These are phyloP conservation scores for Spizellomyces sp. DNA, from an alignment of 192 early-diverging fungal species.

Conservation along the genomic window DNA sequence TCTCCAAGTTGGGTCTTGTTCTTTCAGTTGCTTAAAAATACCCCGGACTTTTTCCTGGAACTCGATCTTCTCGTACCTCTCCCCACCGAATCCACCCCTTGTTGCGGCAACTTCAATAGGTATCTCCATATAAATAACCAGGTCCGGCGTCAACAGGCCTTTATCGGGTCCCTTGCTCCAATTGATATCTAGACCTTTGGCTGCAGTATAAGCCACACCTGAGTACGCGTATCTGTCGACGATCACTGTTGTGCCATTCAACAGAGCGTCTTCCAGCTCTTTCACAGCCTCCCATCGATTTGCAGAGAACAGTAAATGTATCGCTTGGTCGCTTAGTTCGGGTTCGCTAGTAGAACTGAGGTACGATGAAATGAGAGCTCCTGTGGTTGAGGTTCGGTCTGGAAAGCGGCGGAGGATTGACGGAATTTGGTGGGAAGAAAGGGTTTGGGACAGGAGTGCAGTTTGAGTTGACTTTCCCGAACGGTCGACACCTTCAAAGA, in stretches of 20 bases:
- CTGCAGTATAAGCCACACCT: conserved; percentile 88
- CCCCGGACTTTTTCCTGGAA: conserved; percentile 80
- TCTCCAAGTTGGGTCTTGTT: neutral
- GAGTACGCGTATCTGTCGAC: conserved; percentile 97
- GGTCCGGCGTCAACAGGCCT: conserved; percentile 82
- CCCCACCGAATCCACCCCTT: conserved; percentile 86
- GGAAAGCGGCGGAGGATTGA: conserved; percentile 80
- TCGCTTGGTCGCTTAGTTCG: conserved; percentile 77
- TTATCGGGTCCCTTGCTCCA: conserved; percentile 90
- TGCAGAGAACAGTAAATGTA: conserved; percentile 93
- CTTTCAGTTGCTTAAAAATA: conserved; percentile 64
- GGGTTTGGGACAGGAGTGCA: conserved; percentile 60
- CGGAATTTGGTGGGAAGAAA: conserved; percentile 48
- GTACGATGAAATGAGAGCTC: conserved; percentile 86
- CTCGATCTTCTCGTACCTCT: conserved; percentile 86
- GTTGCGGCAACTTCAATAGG: conserved; percentile 71
- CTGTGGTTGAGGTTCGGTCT: conserved; percentile 91
- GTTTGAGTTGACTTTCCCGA: conserved; percentile 92
- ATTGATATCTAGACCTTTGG: conserved; percentile 76
- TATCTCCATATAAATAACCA: conserved; percentile 88
- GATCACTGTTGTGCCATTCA: conserved; percentile 72
- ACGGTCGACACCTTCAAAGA: conserved; percentile 89
- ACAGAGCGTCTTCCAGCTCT: conserved; percentile 60
- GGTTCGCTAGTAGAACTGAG: conserved; percentile 51
- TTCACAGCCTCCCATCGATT: conserved; percentile 93